Conservation (phyloP, 139 green algal species). For the Chlorella sp. region DNA sequence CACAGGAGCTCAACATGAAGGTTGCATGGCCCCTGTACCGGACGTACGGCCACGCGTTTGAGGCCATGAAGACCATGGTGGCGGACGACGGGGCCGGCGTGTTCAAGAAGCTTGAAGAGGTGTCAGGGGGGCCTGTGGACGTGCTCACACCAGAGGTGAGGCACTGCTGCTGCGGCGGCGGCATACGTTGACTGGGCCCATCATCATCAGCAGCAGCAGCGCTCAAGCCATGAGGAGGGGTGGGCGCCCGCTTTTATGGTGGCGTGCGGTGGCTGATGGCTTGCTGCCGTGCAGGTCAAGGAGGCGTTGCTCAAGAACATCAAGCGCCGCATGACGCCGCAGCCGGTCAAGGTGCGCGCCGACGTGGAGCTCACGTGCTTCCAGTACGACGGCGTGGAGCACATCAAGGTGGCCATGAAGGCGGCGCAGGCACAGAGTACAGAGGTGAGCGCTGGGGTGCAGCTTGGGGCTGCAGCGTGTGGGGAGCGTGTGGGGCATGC, state of each 20-base stretch:
- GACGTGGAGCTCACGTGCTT: constrained; percentile 99
- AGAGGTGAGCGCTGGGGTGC: constrained; percentile 7
- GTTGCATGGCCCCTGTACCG: constrained; percentile 94
- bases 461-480: background rate
- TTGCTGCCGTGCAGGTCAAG: constrained; percentile 42
- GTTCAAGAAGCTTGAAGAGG: constrained; percentile 49
- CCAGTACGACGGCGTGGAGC: constrained; percentile 92
- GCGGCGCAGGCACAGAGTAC: constrained; percentile 25
- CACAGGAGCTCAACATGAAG: constrained; percentile 81
- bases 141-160: constrained; percentile 51
- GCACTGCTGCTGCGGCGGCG: background rate
- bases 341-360: constrained; percentile 95
- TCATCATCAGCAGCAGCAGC: too few relatives aligned
- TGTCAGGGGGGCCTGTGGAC: constrained; percentile 40
- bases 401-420: constrained; percentile 91
- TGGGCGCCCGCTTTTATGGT: background rate
- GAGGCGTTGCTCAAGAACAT: constrained; percentile 94
- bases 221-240: too few relatives aligned
- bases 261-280: too few relatives aligned
- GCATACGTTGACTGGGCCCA: background rate
- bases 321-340: constrained; percentile 93
- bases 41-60: constrained; percentile 91
- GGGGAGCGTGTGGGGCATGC: background rate
- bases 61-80: constrained; percentile 75
- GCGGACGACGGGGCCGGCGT: constrained; percentile 34